Conservation (phyloP, 2,329 filamentous ascomycete species). For the Fusarium domesticum region DNA sequence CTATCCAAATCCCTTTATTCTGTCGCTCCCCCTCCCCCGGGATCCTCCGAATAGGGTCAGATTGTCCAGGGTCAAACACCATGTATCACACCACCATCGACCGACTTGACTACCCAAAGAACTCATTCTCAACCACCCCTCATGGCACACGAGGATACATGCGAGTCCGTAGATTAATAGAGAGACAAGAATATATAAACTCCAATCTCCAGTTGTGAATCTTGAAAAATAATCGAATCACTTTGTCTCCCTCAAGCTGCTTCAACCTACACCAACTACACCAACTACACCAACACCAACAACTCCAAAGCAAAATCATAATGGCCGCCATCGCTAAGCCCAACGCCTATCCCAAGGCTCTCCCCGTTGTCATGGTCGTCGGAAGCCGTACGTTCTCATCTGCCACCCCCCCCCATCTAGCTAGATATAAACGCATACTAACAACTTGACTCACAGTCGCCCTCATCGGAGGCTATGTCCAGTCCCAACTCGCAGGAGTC, state of each 20-base stretch:
- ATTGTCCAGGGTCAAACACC: constrained; percentile 15
- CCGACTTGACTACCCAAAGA: too few relatives aligned
- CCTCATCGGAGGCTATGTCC: constrained; percentile 34
- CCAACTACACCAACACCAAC: background rate
- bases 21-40: constrained; percentile 12
- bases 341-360: constrained; percentile 17
- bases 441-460: constrained; percentile 10
- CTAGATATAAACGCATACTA: background rate
- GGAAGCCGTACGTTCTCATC: constrained; percentile 8
- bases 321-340: constrained; percentile 20
- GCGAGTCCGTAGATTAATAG: background rate
- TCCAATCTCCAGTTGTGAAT: background rate
- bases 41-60: constrained; percentile 25
- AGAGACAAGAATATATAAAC: background rate
- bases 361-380: constrained; percentile 19
- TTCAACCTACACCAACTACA: constrained; percentile 11
- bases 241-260: background rate
- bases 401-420: background rate
- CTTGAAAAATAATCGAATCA: background rate
- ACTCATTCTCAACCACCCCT: too few relatives aligned
- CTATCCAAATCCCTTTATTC: background rate
- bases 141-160: too few relatives aligned
- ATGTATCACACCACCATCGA: constrained; percentile 25
- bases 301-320: constrained; percentile 2
- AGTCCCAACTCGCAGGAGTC: constrained; percentile 32